Evolutionary conservation across 306 rosid species (phyloP), one percentile per base, ranked within the genome.

Genomic region (Inga oerstediana): DNA sequence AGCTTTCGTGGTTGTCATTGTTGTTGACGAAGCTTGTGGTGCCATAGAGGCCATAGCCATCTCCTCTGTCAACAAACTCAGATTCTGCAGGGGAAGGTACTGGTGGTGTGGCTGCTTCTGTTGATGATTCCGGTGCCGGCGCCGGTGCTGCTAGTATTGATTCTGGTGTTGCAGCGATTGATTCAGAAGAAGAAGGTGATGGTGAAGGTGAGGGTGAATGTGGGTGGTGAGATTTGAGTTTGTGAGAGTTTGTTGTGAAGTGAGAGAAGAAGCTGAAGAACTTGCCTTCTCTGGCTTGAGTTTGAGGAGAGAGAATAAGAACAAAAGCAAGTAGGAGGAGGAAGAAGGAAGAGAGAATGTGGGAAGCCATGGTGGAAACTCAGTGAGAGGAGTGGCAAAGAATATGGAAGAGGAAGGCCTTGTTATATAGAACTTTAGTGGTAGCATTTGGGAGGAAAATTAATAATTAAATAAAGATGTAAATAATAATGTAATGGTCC

Each of bases 11-110:
- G 37, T 79, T 66, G 1, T 88, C 91, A 14, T 65, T 65, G 30
- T 30, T 64, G 39, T 88, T 85, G 43, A 86, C 90, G 76, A 70
- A 81, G 75, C 67, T 85, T 24, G 84, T 82, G n/a, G 75, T 78
- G 8, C 92, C 94, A 61, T 91, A 94, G 2, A 92, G 88, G 43
- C 91, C 98, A 62, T 91, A 90, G 19, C 87, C 90, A 13, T 88
- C 69, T 66, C 87, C 91, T 1, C 64, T 83, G 32, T 87, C 87
- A 19, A 30, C 75, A 73, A 83, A 80, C 37, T 45, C 51, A 3
- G 86, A 81, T 15, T 80, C 89, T 17, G 91, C 88, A 59, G 66
- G 66, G 4, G 84, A 82, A 4, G 87, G 90, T 2, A 72, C 84
- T 0, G 85, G 65, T 0, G 85, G 65, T 56, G 77, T 82, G 72